Conservation (phyloP, 2,329 filamentous ascomycete species). For the Fusarium dimerum region DNA sequence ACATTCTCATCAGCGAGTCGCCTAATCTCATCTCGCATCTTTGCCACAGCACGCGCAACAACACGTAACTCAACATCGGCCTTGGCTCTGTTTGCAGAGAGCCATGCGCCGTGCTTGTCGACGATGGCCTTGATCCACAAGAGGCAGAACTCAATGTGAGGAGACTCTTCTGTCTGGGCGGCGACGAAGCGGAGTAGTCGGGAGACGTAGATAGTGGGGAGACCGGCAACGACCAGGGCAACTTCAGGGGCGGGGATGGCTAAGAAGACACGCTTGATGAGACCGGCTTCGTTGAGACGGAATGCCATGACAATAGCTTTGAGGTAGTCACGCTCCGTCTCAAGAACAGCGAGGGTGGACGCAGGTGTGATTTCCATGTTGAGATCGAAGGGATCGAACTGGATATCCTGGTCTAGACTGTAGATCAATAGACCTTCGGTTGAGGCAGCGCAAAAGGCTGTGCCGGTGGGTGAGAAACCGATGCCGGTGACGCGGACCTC, state of each 20-base stretch:
- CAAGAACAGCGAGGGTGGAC: slow-evolving; percentile 70
- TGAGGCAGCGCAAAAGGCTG: slow-evolving; percentile 89
- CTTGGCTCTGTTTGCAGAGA: slow-evolving; percentile 77
- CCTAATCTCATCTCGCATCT: slow-evolving; percentile 81
- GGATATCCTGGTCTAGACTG: slow-evolving; percentile 78
- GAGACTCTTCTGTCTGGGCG: slow-evolving; percentile 82
- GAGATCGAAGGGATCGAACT: slow-evolving; percentile 95
- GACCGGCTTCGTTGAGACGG: slow-evolving; percentile 81
- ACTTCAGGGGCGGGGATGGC: slow-evolving; percentile 76
- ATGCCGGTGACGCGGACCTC: slow-evolving; percentile 85
- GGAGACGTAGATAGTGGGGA: slow-evolving; percentile 85
- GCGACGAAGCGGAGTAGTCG: slow-evolving; percentile 86
- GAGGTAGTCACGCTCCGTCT: slow-evolving; percentile 75
- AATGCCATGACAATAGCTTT: slow-evolving; percentile 97
- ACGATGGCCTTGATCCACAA: slow-evolving; percentile 86
- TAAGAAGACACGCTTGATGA: slow-evolving; percentile 86
- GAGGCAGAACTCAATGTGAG: slow-evolving; percentile 92
- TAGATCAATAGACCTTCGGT: slow-evolving; percentile 95
- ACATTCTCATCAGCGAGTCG: slow-evolving; percentile 83
- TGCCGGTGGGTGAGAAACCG: slow-evolving; percentile 84
- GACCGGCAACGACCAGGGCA: slow-evolving; percentile 71
- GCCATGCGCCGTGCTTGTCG: slow-evolving; percentile 79
- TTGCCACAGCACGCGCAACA: slow-evolving; percentile 76
- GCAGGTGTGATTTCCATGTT: slow-evolving; percentile 92
- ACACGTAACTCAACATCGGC: slow-evolving; percentile 83